These are phyloP conservation scores for Pulveroboletus frians DNA, from an alignment of 768 basidiomycete genomes.

Conservation along the genomic window DNA sequence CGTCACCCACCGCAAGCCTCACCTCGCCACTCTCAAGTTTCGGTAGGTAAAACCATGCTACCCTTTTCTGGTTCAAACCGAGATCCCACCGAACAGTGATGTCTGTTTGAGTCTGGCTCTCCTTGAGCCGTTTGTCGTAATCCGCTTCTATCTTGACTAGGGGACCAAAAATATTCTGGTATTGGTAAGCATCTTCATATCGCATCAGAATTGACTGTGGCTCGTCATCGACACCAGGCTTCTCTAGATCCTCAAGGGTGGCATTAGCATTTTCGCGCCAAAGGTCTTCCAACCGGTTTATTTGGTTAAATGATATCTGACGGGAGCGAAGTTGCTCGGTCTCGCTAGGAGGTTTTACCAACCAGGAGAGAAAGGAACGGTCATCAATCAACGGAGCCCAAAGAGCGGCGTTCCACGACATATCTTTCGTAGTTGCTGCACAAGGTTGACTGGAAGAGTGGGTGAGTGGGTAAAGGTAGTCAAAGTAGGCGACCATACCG, in stretches of 20 bases:
- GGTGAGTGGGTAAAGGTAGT: background rate
- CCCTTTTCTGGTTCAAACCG: conserved; percentile 95
- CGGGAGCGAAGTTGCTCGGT: conserved; percentile 93
- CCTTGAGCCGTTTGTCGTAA: conserved; percentile 96
- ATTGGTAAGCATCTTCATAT: conserved; percentile 99
- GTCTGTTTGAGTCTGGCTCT: conserved; percentile 97
- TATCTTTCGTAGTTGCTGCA: conserved; percentile 94
- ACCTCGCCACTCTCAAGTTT: conserved; percentile 99
- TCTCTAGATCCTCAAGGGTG: conserved; percentile 93
- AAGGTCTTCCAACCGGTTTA: conserved; percentile 94
- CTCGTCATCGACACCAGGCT: conserved; percentile 96
- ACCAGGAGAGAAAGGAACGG: conserved; percentile 97
- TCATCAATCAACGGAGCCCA: conserved; percentile 99
- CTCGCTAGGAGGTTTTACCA: conserved; percentile 96
- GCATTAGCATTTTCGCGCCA: conserved; percentile 97
- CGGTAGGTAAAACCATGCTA: conserved; percentile 96
- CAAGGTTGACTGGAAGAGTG: conserved; percentile 77
- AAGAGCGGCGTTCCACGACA: conserved; percentile 95
- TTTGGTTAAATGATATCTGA: conserved; percentile 95
- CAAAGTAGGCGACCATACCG: conserved; percentile 50
- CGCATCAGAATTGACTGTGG: conserved; percentile 85
- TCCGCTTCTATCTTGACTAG: conserved; percentile 99
- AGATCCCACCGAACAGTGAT: conserved; percentile 97
- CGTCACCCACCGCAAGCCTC: conserved; percentile 93
- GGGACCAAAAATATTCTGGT: conserved; percentile 99